Base-by-base conservation (phyloP, 441 rosid species). In the Adansonia rubrostipa region DNA sequence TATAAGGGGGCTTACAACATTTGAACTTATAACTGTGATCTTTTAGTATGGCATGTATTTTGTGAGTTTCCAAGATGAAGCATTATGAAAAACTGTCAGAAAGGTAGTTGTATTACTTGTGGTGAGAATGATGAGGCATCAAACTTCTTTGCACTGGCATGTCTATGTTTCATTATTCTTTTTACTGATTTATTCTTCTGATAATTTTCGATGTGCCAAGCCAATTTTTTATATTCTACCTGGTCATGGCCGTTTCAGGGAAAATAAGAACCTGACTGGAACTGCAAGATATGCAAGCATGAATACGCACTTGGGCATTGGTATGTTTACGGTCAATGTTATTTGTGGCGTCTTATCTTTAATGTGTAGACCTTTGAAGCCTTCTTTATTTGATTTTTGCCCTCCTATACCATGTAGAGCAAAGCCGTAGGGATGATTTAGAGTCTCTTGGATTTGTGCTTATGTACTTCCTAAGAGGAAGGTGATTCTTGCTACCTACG, bases 211-310 rank as follows among this genome's bases (percentile, higher is more conserved):
- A 60, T 63, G 47, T 50, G 5, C 48, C 1, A 7, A 44, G 61
- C 50, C 33, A 36, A 6, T 40, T 4, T 0, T 15, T 42, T 3
- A 36, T 50, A 24, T 50, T 33, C 10, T 75, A 56, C 47, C 65
- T 81, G 71, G 20, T 70, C 20, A 33, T 75, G 9, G 47, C 54
- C 66, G 17, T 74, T 93, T 87, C 93, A 96, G 99, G 83, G 99
- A 96, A 84, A 96, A 96, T 76, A 94, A 96, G 83, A 96, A 94
- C 82, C 87, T 96, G 81, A 94, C 98, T 4, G 98, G 99, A 73
- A 96, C 99, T 80, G 98, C 98, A 69, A 93, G 99, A 90, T 96
- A 94, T 91, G 99, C 98, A 33, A 96, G 99, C 89, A 93, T 93
- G 97, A 96, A 94, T 74, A 96, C 98, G 75, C 99, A 96, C 85